Conservation (phyloP, 352 stramenopile species). For the Phytopythium montanum region DNA sequence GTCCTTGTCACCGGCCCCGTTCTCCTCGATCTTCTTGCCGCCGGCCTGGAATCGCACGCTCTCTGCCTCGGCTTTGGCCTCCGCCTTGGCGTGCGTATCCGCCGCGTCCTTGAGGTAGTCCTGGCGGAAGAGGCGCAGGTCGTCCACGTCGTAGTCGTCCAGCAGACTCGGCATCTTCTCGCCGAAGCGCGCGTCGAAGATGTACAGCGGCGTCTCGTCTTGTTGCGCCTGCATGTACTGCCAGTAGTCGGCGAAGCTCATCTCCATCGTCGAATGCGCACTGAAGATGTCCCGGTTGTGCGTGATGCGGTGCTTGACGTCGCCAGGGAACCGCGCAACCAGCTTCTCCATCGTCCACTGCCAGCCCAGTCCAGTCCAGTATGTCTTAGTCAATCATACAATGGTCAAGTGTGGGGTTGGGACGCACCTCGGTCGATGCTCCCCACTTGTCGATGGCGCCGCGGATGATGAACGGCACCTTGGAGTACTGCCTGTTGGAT, state of each 20-base stretch:
- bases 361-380: background rate
- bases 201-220: conserved; percentile 86
- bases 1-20: conserved; percentile 2
- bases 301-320: conserved; percentile 60
- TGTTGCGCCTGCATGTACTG: conserved; percentile 60
- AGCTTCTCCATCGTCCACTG: conserved; percentile 78
- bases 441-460: conserved; percentile 69
- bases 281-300: conserved; percentile 79
- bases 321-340: conserved; percentile 33
- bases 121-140: conserved; percentile 72
- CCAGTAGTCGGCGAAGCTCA: conserved; percentile 75
- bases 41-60: conserved; percentile 27
- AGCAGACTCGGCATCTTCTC: conserved; percentile 76
- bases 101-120: conserved; percentile 56
- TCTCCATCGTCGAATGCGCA: conserved; percentile 49
- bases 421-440: conserved; percentile 50
- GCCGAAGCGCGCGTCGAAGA: conserved; percentile 82
- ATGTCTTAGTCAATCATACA: too few species aligned
- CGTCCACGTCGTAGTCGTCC: conserved; percentile 55
- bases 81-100: conserved; percentile 18
- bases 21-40: conserved; percentile 22
- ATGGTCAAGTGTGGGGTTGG: conserved; percentile 1
- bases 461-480: conserved; percentile 69
- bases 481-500: conserved; percentile 48
- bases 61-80: conserved; percentile 13